phyloP scores from a whole-genome alignment of 2,329 filamentous ascomycete species.

The Trichoderma sp. region DNA sequence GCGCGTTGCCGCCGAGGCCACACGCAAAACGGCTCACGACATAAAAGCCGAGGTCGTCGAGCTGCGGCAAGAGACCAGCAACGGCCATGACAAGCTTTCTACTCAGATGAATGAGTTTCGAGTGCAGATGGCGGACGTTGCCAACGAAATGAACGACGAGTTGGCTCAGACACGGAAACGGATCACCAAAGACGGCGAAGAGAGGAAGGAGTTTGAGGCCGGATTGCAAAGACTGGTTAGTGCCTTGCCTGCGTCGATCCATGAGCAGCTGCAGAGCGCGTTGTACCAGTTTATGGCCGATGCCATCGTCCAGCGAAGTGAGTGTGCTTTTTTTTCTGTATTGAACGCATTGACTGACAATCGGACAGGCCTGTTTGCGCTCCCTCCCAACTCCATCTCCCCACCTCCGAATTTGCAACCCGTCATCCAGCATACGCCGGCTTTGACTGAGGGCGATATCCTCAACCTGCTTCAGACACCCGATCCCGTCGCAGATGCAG shows the following conservation, averaged over 20 bases:
- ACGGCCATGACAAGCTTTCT: not conserved
- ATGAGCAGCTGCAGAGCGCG: conserved; percentile 13
- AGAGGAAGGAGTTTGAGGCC: conserved; percentile 21
- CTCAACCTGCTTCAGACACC: conserved; percentile 12
- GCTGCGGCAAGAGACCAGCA: conserved; percentile 7
- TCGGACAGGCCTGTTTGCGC: not conserved
- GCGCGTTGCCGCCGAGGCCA: conserved; percentile 15
- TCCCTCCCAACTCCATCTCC: not conserved
- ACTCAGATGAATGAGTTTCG: conserved; percentile 17
- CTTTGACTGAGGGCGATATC: conserved; percentile 5
- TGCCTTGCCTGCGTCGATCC: conserved; percentile 5
- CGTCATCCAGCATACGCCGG: not conserved
- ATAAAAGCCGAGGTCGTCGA: conserved; percentile 7
- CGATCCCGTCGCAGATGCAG: conserved; percentile 12
- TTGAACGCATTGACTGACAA: not conserved
- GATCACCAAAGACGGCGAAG: conserved; percentile 9
- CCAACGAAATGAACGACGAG: conserved; percentile 1
- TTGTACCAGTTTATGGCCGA: conserved; percentile 24
- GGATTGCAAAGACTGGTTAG: conserved; percentile 6
- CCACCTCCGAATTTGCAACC: not conserved
- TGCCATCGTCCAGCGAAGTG: conserved; percentile 14
- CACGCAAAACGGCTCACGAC: conserved; percentile 17
- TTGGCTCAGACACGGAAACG: conserved; percentile 9
- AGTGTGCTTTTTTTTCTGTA: not conserved
- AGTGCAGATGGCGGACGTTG: conserved; percentile 13